phyloP scores from a whole-genome alignment of 2,329 filamentous ascomycete genomes.

The Phialocephala sp. region DNA sequence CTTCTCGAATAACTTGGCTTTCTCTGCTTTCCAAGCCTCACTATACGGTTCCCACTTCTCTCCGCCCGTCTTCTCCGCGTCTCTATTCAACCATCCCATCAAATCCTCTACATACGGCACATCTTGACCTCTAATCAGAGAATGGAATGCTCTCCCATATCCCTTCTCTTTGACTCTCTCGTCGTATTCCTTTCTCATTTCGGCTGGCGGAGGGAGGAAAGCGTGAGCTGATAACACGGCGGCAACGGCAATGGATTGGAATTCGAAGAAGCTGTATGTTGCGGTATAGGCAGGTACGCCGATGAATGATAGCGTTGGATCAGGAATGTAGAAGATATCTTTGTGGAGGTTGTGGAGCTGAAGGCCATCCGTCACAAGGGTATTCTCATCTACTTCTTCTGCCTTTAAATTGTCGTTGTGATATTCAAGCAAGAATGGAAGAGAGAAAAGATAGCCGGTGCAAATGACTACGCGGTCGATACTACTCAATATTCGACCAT shows the following conservation, averaged over 20 bases:
- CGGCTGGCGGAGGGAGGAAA: conserved; percentile 44
- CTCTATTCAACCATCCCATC: conserved; percentile 32
- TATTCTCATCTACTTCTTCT: conserved; percentile 54
- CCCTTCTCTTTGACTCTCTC: conserved; percentile 47
- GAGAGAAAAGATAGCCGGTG: conserved; percentile 72
- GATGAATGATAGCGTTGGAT: conserved; percentile 52
- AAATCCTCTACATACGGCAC: conserved; percentile 34
- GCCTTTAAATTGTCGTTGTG: conserved; percentile 47
- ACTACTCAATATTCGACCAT: conserved; percentile 56
- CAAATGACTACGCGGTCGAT: conserved; percentile 69
- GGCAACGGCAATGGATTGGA: conserved; percentile 54
- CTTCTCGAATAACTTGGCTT: conserved; percentile 15
- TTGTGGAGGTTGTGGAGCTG: conserved; percentile 56
- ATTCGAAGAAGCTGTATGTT: conserved; percentile 57
- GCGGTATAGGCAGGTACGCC: conserved; percentile 54
- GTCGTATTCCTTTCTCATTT: conserved; percentile 44
- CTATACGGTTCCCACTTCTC: conserved; percentile 28
- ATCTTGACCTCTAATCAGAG: conserved; percentile 42
- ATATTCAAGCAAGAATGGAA: conserved; percentile 65
- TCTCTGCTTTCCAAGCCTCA: conserved; percentile 30
- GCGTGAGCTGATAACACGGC: conserved; percentile 48
- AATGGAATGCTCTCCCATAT: conserved; percentile 48
- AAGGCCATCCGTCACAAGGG: conserved; percentile 59
- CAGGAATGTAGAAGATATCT: conserved; percentile 58
- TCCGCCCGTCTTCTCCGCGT: conserved; percentile 25